These are phyloP conservation scores for Gnetum montanum DNA, from an alignment of 75 land plant species.

Conservation along the genomic window DNA sequence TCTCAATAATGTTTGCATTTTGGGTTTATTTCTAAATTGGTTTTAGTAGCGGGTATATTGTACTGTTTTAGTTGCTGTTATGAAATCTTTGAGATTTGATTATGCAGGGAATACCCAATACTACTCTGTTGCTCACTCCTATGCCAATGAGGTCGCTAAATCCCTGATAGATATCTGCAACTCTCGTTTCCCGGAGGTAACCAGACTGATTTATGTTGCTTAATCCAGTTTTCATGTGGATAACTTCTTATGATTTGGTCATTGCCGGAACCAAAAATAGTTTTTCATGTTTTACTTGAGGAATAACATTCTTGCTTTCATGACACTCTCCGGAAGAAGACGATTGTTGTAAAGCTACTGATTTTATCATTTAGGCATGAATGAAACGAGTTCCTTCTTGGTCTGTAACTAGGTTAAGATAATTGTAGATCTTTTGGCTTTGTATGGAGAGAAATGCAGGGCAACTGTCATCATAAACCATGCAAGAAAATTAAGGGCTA, in stretches of 20 bases:
- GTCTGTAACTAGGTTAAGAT: constrained; percentile 9
- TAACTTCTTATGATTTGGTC: background rate
- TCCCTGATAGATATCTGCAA: background rate
- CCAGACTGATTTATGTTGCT: too few species aligned
- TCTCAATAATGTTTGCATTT: too few species aligned
- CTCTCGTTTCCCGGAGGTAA: constrained; percentile 1
- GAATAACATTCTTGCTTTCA: background rate
- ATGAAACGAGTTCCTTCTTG: background rate
- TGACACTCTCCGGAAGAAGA: background rate
- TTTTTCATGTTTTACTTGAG: background rate
- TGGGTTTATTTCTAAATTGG: background rate
- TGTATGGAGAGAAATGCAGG: constrained; percentile 64
- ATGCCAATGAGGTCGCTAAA: background rate
- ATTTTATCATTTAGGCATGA: background rate
- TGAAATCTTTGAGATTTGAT: background rate
- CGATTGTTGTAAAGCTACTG: background rate
- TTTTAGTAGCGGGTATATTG: background rate
- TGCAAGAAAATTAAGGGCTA: constrained; percentile 67
- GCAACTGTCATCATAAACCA: constrained; percentile 49
- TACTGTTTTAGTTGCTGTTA: background rate
- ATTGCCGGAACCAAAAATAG: background rate
- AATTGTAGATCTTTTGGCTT: constrained; percentile 51
- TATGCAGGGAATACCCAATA: background rate
- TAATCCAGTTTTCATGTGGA: background rate
- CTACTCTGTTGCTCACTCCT: background rate